These are phyloP conservation scores for Anthracocystis walkeri DNA, from an alignment of 1,284 basidiomycete genomes.

Conservation along the genomic window DNA sequence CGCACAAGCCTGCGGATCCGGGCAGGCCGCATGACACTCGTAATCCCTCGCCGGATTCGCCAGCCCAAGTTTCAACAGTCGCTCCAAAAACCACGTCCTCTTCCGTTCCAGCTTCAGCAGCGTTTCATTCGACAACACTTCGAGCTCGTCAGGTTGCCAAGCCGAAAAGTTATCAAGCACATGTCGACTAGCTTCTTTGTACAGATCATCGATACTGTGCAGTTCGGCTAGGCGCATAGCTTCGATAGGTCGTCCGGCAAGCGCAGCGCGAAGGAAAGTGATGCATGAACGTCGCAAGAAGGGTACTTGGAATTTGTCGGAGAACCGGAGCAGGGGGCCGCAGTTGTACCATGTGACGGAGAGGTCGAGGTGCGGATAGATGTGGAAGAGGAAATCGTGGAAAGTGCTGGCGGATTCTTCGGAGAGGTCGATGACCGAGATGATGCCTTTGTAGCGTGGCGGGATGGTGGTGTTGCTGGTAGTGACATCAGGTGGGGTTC, in stretches of 20 bases:
- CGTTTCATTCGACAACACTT: slow-evolving; percentile 34
- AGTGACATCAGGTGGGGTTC: not conserved
- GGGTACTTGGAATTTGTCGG: slow-evolving; percentile 57
- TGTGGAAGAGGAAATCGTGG: slow-evolving; percentile 52
- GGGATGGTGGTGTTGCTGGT: not conserved
- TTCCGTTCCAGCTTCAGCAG: slow-evolving; percentile 59
- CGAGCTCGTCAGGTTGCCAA: slow-evolving; percentile 55
- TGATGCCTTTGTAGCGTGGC: slow-evolving; percentile 17
- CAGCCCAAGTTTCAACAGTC: slow-evolving; percentile 88
- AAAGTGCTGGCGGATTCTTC: slow-evolving; percentile 56
- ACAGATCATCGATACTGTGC: slow-evolving; percentile 49
- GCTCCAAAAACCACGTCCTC: slow-evolving; percentile 74
- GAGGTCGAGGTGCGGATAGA: slow-evolving; percentile 57
- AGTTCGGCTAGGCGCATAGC: slow-evolving; percentile 58
- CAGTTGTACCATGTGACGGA: slow-evolving; percentile 53
- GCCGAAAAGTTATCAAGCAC: slow-evolving; percentile 56
- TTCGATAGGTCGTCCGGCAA: slow-evolving; percentile 58
- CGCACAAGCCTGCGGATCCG: slow-evolving; percentile 82
- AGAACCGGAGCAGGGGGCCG: slow-evolving; percentile 46
- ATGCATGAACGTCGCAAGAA: slow-evolving; percentile 41
- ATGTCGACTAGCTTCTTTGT: slow-evolving; percentile 54
- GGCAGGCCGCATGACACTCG: slow-evolving; percentile 79
- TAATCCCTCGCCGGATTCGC: slow-evolving; percentile 89
- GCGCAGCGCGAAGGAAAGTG: slow-evolving; percentile 43
- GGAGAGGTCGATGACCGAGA: slow-evolving; percentile 42